These are phyloP conservation scores for Sisymbrium irio DNA, from an alignment of 345 rosid species.

Conservation along the genomic window DNA sequence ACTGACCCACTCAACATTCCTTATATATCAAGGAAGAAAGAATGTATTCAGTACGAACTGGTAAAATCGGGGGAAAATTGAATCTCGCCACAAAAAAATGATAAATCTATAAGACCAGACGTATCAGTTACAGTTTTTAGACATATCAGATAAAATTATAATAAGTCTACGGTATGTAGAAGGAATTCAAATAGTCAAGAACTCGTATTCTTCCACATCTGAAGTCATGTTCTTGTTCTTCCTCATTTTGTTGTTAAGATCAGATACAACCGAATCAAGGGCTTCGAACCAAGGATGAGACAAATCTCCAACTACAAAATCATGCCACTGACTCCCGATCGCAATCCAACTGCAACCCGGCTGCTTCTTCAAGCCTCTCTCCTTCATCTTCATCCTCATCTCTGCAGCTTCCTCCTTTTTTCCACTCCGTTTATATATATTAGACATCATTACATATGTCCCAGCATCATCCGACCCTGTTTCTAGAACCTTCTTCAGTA, in stretches of 20 bases:
- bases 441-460: slow-evolving; percentile 51
- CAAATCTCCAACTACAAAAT: slow-evolving; percentile 54
- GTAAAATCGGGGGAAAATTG: background rate
- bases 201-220: slow-evolving; percentile 1
- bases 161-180: background rate
- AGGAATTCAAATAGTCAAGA: slow-evolving; percentile 22
- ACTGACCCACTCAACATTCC: background rate
- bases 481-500: slow-evolving; percentile 46
- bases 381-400: slow-evolving; percentile 58
- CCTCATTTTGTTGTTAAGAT: slow-evolving; percentile 47
- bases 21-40: background rate
- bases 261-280: slow-evolving; percentile 37
- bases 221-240: slow-evolving; percentile 28
- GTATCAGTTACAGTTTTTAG: too few species aligned
- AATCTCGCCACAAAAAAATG: background rate
- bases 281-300: slow-evolving; percentile 44
- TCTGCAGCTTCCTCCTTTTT: slow-evolving; percentile 53
- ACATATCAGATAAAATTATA: background rate
- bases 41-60: background rate
- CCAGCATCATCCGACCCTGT: slow-evolving; percentile 58
- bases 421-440: slow-evolving; percentile 53
- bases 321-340: slow-evolving; percentile 43
- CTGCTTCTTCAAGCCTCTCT: slow-evolving; percentile 61
- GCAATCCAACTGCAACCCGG: slow-evolving; percentile 81
- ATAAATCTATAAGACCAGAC: background rate